Evolutionary conservation across 1,139 yeast genomes (phyloP).

Genomic region (Yamadazyma oceani): DNA sequence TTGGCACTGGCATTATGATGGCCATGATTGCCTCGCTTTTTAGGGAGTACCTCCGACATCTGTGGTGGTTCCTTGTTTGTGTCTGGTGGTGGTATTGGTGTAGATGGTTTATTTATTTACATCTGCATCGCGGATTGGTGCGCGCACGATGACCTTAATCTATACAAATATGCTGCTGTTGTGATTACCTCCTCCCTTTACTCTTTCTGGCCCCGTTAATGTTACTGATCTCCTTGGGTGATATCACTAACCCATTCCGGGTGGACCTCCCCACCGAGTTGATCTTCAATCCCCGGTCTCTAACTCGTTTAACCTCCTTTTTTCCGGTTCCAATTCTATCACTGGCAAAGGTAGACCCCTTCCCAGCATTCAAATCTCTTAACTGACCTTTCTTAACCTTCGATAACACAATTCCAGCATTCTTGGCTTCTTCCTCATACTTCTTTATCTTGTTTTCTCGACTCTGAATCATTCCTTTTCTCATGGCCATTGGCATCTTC

Average conservation of each 20-base stretch:
- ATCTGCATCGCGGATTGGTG: conserved; percentile 3
- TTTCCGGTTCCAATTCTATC: conserved; percentile 60
- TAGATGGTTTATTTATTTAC: conserved; percentile 9
- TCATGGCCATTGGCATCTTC: conserved; percentile 83
- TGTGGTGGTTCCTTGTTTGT: too few relatives aligned
- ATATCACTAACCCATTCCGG: conserved; percentile 75
- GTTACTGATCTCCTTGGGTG: conserved; percentile 65
- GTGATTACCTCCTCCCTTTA: background rate
- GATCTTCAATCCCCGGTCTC: conserved; percentile 81
- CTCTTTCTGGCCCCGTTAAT: conserved; percentile 19
- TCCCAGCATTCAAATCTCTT: conserved; percentile 55
- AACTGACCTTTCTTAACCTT: conserved; percentile 64
- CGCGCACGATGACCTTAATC: too few relatives aligned
- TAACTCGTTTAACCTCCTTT: conserved; percentile 31
- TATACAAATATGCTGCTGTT: background rate
- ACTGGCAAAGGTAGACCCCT: conserved; percentile 49
- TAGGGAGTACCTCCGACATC: conserved; percentile 23
- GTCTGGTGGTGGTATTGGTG: too few relatives aligned
- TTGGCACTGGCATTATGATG: conserved; percentile 14
- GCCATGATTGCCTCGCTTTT: conserved; percentile 19
- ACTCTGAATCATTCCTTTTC: conserved; percentile 76
- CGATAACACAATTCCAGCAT: conserved; percentile 83
- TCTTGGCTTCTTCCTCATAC: conserved; percentile 74
- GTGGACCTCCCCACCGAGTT: conserved; percentile 78
- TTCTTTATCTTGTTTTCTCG: conserved; percentile 52